These are phyloP conservation scores for Hypocrella siamensis DNA, from an alignment of 2,329 filamentous ascomycete species.

Conservation along the genomic window DNA sequence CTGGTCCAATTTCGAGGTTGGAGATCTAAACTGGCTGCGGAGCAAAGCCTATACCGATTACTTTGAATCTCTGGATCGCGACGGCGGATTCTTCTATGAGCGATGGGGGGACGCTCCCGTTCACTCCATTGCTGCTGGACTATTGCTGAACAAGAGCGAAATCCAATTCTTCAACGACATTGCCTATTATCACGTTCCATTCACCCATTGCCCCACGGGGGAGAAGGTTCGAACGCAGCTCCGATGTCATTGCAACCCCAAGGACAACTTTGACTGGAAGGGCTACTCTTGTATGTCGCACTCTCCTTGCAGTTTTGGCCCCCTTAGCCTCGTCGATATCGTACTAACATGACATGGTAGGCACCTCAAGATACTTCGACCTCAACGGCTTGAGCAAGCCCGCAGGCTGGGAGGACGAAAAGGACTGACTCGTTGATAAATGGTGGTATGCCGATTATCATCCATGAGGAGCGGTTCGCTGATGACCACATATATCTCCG, in stretches of 20 bases:
- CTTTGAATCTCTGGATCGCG: conserved; percentile 74
- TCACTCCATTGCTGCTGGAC: conserved; percentile 84
- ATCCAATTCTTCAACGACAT: conserved; percentile 99
- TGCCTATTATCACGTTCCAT: conserved; percentile 93
- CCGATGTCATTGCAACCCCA: conserved; percentile 88
- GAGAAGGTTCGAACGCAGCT: conserved; percentile 72
- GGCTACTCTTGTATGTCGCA: conserved; percentile 84
- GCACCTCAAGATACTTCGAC: conserved; percentile 71
- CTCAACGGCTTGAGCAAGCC: conserved; percentile 70
- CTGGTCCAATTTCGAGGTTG: conserved; percentile 99
- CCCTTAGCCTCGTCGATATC: too few relatives aligned
- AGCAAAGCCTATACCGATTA: conserved; percentile 80
- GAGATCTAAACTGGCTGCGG: conserved; percentile 84
- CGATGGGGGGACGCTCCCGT: conserved; percentile 96
- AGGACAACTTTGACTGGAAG: conserved; percentile 99
- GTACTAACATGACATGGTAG: conserved; percentile 8
- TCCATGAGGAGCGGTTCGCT: too few relatives aligned
- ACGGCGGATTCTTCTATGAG: conserved; percentile 98
- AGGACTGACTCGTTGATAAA: too few relatives aligned
- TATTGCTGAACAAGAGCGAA: conserved; percentile 82
- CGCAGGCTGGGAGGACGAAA: conserved; percentile 51
- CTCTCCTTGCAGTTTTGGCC: neutral
- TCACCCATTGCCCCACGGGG: conserved; percentile 90
- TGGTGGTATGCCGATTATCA: too few relatives aligned
- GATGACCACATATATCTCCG: too few relatives aligned